Conservation (phyloP, 2,329 filamentous ascomycete genomes). For the Metarhizium brunneum region DNA sequence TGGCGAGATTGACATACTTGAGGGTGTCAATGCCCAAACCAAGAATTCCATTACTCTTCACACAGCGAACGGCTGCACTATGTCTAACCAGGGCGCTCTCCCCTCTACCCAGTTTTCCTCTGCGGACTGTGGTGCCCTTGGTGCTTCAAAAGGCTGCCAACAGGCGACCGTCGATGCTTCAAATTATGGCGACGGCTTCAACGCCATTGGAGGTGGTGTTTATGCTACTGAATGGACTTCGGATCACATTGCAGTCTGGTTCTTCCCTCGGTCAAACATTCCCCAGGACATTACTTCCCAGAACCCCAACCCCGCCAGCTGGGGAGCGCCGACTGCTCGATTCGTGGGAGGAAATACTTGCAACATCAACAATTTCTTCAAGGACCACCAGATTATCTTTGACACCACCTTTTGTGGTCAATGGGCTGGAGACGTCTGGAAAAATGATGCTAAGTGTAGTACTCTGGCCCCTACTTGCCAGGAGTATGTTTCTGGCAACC, state of each 20-base stretch:
- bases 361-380: constrained; percentile 62
- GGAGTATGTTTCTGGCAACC: constrained; percentile 63
- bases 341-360: constrained; percentile 62
- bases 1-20: constrained; percentile 75
- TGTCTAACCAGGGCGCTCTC: constrained; percentile 39
- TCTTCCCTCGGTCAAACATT: constrained; percentile 61
- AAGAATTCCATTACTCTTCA: constrained; percentile 59
- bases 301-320: constrained; percentile 55
- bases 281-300: constrained; percentile 53
- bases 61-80: constrained; percentile 50
- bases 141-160: constrained; percentile 50
- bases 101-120: constrained; percentile 34
- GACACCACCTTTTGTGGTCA: constrained; percentile 81
- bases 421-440: constrained; percentile 72
- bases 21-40: constrained; percentile 59
- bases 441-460: constrained; percentile 44
- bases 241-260: constrained; percentile 66
- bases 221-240: constrained; percentile 72
- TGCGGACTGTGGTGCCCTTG: constrained; percentile 47
- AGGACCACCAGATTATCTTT: constrained; percentile 65
- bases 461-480: constrained; percentile 56
- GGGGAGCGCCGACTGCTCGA: constrained; percentile 58
- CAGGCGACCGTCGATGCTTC: constrained; percentile 39
- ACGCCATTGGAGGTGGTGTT: constrained; percentile 57
- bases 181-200: constrained; percentile 63